Evolutionary conservation across 345 rosid genomes (phyloP), one percentile per base, ranked within the genome.

Genomic region (Murraya koenigii): DNA sequence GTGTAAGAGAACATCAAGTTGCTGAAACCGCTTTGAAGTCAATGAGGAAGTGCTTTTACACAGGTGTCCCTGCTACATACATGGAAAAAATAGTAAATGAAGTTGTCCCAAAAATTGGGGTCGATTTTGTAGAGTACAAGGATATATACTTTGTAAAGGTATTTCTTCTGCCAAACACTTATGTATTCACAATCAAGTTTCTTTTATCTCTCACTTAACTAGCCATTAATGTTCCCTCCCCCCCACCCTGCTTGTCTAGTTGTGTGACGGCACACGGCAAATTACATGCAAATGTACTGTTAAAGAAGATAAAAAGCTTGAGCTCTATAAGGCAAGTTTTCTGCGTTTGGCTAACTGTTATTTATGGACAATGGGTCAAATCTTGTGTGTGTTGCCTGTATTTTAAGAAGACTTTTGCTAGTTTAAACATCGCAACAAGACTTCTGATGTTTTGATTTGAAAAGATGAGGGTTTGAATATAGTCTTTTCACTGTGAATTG

Each of bases 241-340:
- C 8, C 14, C 9, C 25, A 14, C 41, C 19, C 8, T 15, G 13
- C 23, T 36, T 38, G 15, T 60, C 25, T 4, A 73, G 76, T 38
- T 73, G 54, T 73, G 81, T 8, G 71, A 80, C 62, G 58, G 54
- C 22, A 10, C 52, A 62, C 20, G 58, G 62, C 71, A 14, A 10
- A 67, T 88, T 66, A 30, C 74, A 8, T 88, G 90, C 89, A 88
- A 84, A 73, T 88, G 89, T 58, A 58, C 73, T 14, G 62, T 79
- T 2, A 66, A 17, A 52, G 81, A 75, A 52, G 85, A 79, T 59
- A 69, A 82, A 33, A 75, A 69, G 32, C 86, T 84, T 47, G 56
- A 71, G 23, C 80, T 80, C 26, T 79, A 81, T 64, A 82, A 88
- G 87, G 87, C 44, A 79, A 61, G 85, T 82, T 69, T 74, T 33